Conservation (phyloP, 2,329 filamentous ascomycete genomes). For the Curvularia eragrostidis region DNA sequence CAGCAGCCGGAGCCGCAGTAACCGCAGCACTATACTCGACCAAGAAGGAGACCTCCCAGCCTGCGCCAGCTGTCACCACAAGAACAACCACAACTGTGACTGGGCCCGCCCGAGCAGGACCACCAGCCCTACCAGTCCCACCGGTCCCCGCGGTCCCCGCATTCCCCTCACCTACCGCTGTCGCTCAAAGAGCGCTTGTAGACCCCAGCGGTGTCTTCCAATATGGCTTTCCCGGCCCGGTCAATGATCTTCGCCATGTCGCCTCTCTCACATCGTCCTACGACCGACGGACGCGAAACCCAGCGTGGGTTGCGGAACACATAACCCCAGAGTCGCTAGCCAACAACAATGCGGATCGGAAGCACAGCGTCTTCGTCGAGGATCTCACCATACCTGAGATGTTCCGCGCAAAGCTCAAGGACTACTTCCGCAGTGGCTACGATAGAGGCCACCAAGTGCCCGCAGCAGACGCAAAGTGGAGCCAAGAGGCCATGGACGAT, state of each 20-base stretch:
- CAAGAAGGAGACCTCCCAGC: constrained; percentile 38
- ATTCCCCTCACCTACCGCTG: constrained; percentile 24
- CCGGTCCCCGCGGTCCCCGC: constrained; percentile 32
- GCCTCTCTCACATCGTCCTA: constrained; percentile 83
- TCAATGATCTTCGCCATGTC: constrained; percentile 80
- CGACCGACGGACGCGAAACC: constrained; percentile 90
- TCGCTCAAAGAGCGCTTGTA: constrained; percentile 47
- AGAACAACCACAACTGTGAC: constrained; percentile 48
- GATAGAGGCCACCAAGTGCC: constrained; percentile 97
- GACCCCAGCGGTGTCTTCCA: constrained; percentile 60
- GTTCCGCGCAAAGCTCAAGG: constrained; percentile 88
- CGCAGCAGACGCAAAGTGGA: constrained; percentile 95
- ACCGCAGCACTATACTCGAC: constrained; percentile 56
- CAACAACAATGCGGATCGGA: constrained; percentile 77
- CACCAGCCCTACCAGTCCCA: constrained; percentile 30
- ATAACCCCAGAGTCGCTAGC: constrained; percentile 88
- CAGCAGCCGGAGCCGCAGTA: constrained; percentile 57
- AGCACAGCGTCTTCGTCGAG: constrained; percentile 82
- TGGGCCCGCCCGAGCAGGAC: constrained; percentile 34
- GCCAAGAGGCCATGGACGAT: constrained; percentile 89
- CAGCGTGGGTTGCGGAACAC: constrained; percentile 90
- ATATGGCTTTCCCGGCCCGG: constrained; percentile 84
- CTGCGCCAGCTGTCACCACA: constrained; percentile 40
- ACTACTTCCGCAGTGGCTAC: constrained; percentile 95
- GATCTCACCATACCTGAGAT: constrained; percentile 79